Percentiles rank a stretch among this genome's conserved stretches.
Evolutionary conservation across 495 filamentous ascomycete genomes (phyloP).

Genomic region (Penicillium psychrofluorescens): DNA sequence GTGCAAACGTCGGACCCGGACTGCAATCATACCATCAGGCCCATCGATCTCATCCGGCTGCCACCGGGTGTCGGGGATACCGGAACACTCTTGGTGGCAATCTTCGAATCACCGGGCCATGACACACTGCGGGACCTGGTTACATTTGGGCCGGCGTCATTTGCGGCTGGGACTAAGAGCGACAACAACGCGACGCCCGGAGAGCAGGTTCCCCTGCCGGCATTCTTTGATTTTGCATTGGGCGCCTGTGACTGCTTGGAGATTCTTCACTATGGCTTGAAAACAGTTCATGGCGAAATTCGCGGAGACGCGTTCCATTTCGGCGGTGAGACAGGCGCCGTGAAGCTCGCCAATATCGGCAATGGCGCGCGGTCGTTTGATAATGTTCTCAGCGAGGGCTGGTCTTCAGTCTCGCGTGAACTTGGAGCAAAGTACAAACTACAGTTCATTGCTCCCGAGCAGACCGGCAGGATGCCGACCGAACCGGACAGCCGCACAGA

Average conservation of each 20-base stretch:
- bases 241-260: conserved; percentile 80
- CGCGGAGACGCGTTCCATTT: conserved; percentile 85
- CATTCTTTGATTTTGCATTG: conserved; percentile 83
- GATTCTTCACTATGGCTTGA: conserved; percentile 75
- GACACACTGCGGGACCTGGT: conserved; percentile 65
- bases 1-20: conserved; percentile 65
- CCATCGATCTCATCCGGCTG: conserved; percentile 65
- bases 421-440: conserved; percentile 77
- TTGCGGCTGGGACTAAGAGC: conserved; percentile 43
- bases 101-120: conserved; percentile 70
- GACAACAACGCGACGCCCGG: conserved; percentile 43
- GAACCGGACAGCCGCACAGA: conserved; percentile 86
- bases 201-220: conserved; percentile 56
- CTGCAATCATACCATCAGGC: conserved; percentile 64
- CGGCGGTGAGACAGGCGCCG: conserved; percentile 54
- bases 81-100: conserved; percentile 58
- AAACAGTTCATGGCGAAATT: conserved; percentile 80
- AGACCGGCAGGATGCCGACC: conserved; percentile 82
- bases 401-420: conserved; percentile 72
- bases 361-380: conserved; percentile 81
- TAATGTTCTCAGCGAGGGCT: conserved; percentile 77
- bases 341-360: conserved; percentile 77
- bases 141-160: conserved; percentile 70
- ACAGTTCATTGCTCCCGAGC: conserved; percentile 82
- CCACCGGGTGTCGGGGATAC: conserved; percentile 56